phyloP scores from a whole-genome alignment of 495 filamentous ascomycete genomes.

The Tuber calosporum region DNA sequence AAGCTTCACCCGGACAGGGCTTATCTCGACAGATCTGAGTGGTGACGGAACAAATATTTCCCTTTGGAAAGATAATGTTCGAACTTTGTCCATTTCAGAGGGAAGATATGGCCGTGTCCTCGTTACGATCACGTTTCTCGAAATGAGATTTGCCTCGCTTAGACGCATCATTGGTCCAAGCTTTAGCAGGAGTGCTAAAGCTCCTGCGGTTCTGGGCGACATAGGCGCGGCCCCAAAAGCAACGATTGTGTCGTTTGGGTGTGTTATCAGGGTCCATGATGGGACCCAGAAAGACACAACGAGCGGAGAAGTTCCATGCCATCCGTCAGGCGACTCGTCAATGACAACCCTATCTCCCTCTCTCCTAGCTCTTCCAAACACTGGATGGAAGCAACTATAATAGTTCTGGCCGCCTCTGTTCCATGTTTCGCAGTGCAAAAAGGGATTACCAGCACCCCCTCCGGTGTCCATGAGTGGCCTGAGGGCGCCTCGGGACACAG shows the following conservation, averaged over 20 bases:
- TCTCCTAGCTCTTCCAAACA: slow-evolving; percentile 37
- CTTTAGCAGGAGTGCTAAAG: slow-evolving; percentile 4
- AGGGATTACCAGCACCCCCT: slow-evolving; percentile 28
- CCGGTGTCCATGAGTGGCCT: slow-evolving; percentile 29
- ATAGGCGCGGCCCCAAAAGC: slow-evolving; percentile 22
- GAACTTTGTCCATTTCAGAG: slow-evolving; percentile 14
- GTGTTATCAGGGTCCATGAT: slow-evolving; percentile 34
- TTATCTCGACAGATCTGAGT: slow-evolving; percentile 6
- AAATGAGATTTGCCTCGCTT: slow-evolving; percentile 18
- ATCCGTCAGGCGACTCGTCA: slow-evolving; percentile 33
- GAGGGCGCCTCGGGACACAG: slow-evolving; percentile 39
- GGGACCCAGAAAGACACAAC: slow-evolving; percentile 41
- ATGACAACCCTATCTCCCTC: slow-evolving; percentile 33
- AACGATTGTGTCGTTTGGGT: slow-evolving; percentile 28
- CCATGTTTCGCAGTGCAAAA: slow-evolving; percentile 27
- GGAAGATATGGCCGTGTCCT: slow-evolving; percentile 31
- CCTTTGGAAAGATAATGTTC: slow-evolving; percentile 13
- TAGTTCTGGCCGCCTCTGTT: slow-evolving; percentile 34
- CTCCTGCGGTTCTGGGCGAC: neutral
- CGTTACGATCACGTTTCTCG: slow-evolving; percentile 18
- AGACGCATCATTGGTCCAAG: slow-evolving; percentile 17
- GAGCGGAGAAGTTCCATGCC: slow-evolving; percentile 39
- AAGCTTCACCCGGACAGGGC: slow-evolving; percentile 14
- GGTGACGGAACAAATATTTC: slow-evolving; percentile 1
- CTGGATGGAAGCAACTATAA: slow-evolving; percentile 40